phyloP scores from a whole-genome alignment of 768 basidiomycete genomes.

The Cystoderma amianthinum region DNA sequence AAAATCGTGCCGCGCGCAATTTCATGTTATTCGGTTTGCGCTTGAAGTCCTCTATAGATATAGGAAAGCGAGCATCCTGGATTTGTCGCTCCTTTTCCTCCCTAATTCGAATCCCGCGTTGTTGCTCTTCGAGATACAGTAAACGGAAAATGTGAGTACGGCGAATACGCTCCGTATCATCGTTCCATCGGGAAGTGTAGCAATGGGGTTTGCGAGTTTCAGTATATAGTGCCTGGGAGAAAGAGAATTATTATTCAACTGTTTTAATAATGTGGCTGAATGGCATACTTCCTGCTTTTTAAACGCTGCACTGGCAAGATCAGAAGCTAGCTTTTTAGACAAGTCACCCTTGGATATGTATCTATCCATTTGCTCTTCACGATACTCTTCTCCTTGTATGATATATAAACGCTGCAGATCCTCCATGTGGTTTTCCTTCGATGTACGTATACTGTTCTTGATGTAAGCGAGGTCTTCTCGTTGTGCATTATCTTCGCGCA shows the following conservation, averaged over 20 bases:
- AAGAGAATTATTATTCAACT: too few relatives aligned
- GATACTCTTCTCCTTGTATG: conserved; percentile 26
- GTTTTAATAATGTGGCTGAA: too few relatives aligned
- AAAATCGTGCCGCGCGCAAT: conserved; percentile 43
- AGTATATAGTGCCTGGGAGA: conserved; percentile 17
- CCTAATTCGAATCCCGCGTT: too few relatives aligned
- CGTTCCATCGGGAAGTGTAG: conserved; percentile 17
- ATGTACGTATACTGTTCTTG: conserved; percentile 17
- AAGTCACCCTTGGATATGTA: conserved; percentile 23
- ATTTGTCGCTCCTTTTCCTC: conserved; percentile 16
- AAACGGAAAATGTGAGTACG: conserved; percentile 17
- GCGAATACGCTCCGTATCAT: conserved; percentile 21
- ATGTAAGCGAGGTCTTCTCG: conserved; percentile 18
- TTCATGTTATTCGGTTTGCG: conserved; percentile 32
- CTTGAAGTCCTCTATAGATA: conserved; percentile 23
- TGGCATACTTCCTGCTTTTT: too few relatives aligned
- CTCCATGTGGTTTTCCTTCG: conserved; percentile 20
- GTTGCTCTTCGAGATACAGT: conserved; percentile 8
- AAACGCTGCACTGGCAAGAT: too few relatives aligned
- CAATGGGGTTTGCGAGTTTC: conserved; percentile 10
- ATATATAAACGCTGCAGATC: conserved; percentile 31
- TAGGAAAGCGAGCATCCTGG: conserved; percentile 25
- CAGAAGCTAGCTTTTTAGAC: too few relatives aligned
- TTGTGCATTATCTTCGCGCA: conserved; percentile 23
- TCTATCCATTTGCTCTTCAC: conserved; percentile 23